These are phyloP conservation scores for Phlyctochytrium arcticum DNA, from an alignment of 192 early-diverging fungal species.

Conservation along the genomic window DNA sequence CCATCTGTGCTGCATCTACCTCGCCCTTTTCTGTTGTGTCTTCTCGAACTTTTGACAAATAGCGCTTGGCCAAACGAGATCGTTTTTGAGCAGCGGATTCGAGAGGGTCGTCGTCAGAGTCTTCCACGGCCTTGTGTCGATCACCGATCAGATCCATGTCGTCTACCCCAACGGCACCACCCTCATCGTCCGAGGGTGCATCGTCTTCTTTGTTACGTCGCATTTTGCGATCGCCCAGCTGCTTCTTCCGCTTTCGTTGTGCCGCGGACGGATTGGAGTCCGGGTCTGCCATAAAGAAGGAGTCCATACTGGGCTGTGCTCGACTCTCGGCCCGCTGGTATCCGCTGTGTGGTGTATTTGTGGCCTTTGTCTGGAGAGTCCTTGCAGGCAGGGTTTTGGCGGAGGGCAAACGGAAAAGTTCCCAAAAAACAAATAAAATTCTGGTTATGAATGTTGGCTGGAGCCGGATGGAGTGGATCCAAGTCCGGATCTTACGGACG, in stretches of 20 bases:
- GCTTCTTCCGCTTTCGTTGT: conserved; percentile 20
- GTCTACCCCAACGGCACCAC: conserved; percentile 24
- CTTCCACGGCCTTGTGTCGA: conserved; percentile 30
- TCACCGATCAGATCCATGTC: conserved; percentile 30
- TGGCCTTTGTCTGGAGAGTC: no score
- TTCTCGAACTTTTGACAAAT: conserved; percentile 75
- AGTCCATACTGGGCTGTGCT: conserved; percentile 27
- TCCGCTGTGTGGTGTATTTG: no score
- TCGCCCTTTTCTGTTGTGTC: conserved; percentile 62
- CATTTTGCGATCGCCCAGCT: background rate
- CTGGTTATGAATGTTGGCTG: background rate
- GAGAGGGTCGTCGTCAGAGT: conserved; percentile 57
- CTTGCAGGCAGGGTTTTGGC: background rate
- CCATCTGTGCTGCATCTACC: conserved; percentile 88
- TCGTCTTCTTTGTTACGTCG: conserved; percentile 8
- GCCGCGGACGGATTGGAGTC: conserved; percentile 17
- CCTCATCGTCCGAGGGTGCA: conserved; percentile 10
- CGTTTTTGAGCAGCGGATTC: conserved; percentile 94
- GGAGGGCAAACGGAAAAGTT: background rate
- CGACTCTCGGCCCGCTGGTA: no score
- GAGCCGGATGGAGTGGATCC: no score
- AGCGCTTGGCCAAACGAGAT: conserved; percentile 87
- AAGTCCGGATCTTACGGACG: no score
- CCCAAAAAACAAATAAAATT: background rate
- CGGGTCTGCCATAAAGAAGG: conserved; percentile 26